Percentiles rank a stretch among this genome's conserved stretches.
Conservation (phyloP, 148 eudicot genomes). For the Euryodendron excelsum region DNA sequence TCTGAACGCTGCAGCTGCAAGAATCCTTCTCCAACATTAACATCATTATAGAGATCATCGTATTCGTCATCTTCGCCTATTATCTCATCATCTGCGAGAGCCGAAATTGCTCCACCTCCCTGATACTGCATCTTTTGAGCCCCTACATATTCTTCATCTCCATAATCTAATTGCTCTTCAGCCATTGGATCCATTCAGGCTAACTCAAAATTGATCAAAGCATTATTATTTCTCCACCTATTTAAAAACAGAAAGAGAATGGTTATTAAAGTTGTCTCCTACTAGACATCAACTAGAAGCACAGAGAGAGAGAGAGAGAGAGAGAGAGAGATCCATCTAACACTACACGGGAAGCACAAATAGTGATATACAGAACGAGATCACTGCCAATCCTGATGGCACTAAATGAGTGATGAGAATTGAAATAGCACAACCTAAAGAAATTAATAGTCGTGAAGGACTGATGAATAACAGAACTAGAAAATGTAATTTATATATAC, state of each 20-base stretch:
- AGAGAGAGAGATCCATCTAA: not conserved
- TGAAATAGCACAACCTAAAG: not conserved
- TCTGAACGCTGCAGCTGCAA: slow-evolving; percentile 68
- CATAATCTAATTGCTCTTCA: slow-evolving; percentile 72
- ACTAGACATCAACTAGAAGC: not conserved
- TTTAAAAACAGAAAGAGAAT: not conserved
- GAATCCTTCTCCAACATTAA: slow-evolving; percentile 84
- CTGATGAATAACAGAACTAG: not conserved
- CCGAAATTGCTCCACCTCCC: slow-evolving; percentile 79
- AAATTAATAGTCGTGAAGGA: not conserved
- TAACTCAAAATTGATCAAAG: slow-evolving; percentile 13
- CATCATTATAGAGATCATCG: slow-evolving; percentile 90
- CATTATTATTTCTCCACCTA: slow-evolving; percentile 20
- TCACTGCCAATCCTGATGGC: not conserved
- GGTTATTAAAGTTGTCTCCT: not conserved
- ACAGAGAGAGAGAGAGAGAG: not conserved
- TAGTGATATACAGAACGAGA: not conserved
- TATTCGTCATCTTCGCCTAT: slow-evolving; percentile 83
- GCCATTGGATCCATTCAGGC: slow-evolving; percentile 52
- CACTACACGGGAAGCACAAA: not conserved
- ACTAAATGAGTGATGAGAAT: not conserved
- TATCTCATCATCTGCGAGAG: slow-evolving; percentile 81
- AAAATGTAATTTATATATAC: not conserved
- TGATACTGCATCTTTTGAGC: slow-evolving; percentile 65
- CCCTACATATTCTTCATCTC: slow-evolving; percentile 63